Percentiles rank a stretch among this genome's conserved stretches.
Evolutionary conservation across 805 yeast species (phyloP).

Genomic region (Candida easanensis): DNA sequence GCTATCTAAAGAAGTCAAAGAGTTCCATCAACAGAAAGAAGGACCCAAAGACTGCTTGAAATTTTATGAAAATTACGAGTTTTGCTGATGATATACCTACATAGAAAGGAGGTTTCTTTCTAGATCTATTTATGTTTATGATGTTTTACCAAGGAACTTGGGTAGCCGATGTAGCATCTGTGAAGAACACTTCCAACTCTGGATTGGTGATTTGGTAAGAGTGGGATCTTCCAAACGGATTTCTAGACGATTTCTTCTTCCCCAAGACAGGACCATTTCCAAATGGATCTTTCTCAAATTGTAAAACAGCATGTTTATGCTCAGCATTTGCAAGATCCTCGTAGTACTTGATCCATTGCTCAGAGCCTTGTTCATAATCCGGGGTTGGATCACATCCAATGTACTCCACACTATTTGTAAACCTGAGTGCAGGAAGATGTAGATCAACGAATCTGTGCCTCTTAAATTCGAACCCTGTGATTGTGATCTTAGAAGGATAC

Average conservation of each 20-base stretch:
- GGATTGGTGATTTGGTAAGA: conserved; percentile 31
- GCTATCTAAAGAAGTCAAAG: background rate
- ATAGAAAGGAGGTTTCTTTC: too few species aligned
- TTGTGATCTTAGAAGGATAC: conserved; percentile 52
- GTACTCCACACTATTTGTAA: conserved; percentile 38
- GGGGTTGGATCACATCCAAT: conserved; percentile 60
- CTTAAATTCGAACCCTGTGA: conserved; percentile 78
- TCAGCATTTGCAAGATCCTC: conserved; percentile 48
- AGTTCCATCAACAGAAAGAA: background rate
- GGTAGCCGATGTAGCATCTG: background rate
- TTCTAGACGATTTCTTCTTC: conserved; percentile 49
- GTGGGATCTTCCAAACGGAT: conserved; percentile 50
- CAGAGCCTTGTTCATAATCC: conserved; percentile 22
- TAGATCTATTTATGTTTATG: too few species aligned
- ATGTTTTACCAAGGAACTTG: conserved; percentile 10
- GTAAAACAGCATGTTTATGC: conserved; percentile 47
- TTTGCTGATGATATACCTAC: background rate
- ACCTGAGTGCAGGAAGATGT: conserved; percentile 53
- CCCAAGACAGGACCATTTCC: conserved; percentile 46
- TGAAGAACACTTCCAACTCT: conserved; percentile 14
- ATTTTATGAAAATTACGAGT: background rate
- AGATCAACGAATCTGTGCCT: conserved; percentile 50
- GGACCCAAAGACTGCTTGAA: background rate
- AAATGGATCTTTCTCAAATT: conserved; percentile 54
- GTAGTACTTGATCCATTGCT: conserved; percentile 38